Evolutionary conservation across 768 basidiomycete species (phyloP).

Genomic region (Polyporus arcularius): DNA sequence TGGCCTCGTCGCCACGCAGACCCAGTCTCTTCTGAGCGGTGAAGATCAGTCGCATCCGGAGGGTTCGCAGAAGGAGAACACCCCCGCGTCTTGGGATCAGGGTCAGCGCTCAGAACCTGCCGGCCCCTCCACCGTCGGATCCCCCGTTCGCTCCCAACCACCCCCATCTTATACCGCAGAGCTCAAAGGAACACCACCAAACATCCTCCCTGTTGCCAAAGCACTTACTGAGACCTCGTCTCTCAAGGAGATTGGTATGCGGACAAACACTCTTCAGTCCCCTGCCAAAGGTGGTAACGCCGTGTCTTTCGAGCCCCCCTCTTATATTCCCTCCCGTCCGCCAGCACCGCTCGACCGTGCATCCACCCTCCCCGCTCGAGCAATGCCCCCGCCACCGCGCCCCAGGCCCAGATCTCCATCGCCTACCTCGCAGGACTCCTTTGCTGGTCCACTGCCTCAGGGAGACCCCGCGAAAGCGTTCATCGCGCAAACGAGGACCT

Average conservation of each 20-base stretch:
- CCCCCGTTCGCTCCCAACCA: background rate
- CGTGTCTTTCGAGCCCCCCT: constrained; percentile 34
- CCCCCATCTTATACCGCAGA: constrained; percentile 1
- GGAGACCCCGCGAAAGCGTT: constrained; percentile 49
- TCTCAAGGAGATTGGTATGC: background rate
- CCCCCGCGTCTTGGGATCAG: constrained; percentile 25
- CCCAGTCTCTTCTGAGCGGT: constrained; percentile 45
- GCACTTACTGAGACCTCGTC: background rate
- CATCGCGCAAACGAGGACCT: constrained; percentile 45
- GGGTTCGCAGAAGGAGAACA: constrained; percentile 59
- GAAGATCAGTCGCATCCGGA: constrained; percentile 33
- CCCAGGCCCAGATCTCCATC: constrained; percentile 38
- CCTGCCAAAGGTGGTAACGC: constrained; percentile 24
- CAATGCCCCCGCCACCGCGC: constrained; percentile 21
- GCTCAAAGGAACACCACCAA: background rate
- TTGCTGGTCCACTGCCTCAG: constrained; percentile 48
- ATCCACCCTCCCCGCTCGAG: constrained; percentile 26
- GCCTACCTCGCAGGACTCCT: constrained; percentile 59
- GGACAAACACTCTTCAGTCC: background rate
- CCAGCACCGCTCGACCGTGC: constrained; percentile 10
- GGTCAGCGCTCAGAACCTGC: constrained; percentile 14
- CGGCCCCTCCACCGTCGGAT: background rate
- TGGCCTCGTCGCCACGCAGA: constrained; percentile 56
- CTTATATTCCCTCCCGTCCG: constrained; percentile 14
- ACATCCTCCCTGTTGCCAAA: background rate